Conservation (phyloP, 1,139 yeast species). For the Yamadazyma triangularis region DNA sequence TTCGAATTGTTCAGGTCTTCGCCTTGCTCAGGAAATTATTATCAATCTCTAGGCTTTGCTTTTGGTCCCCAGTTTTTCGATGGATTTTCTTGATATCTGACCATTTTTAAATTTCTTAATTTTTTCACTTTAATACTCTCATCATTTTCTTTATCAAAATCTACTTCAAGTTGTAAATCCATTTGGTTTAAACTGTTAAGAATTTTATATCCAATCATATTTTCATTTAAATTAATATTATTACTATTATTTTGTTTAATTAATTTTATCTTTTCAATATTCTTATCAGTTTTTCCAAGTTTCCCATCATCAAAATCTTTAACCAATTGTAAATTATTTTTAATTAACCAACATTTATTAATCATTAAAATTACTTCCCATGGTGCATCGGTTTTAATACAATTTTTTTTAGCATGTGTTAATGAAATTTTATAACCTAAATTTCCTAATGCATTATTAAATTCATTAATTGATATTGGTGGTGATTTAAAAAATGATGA, state of each 20-base stretch:
- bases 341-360: constrained; percentile 61
- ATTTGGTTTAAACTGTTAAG: constrained; percentile 33
- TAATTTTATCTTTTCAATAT: constrained; percentile 18
- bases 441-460: constrained; percentile 80
- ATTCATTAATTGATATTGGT: constrained; percentile 72
- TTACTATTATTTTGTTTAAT: constrained; percentile 23
- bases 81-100: constrained; percentile 88
- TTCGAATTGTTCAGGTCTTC: no score
- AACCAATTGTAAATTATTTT: constrained; percentile 29
- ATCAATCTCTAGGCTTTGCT: constrained; percentile 50
- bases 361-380: constrained; percentile 74
- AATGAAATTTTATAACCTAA: constrained; percentile 77
- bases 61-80: constrained; percentile 93
- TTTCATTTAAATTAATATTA: constrained; percentile 34
- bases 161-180: constrained; percentile 33
- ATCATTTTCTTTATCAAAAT: constrained; percentile 45
- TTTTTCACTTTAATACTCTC: constrained; percentile 51
- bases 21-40: no score
- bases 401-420: constrained; percentile 84
- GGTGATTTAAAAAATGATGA: constrained; percentile 75
- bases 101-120: constrained; percentile 72
- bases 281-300: constrained; percentile 26
- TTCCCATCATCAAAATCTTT: constrained; percentile 20
- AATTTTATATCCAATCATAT: constrained; percentile 61
- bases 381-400: constrained; percentile 87